Base-by-base conservation (phyloP, 768 basidiomycete species). In the Suillus luteus region DNA sequence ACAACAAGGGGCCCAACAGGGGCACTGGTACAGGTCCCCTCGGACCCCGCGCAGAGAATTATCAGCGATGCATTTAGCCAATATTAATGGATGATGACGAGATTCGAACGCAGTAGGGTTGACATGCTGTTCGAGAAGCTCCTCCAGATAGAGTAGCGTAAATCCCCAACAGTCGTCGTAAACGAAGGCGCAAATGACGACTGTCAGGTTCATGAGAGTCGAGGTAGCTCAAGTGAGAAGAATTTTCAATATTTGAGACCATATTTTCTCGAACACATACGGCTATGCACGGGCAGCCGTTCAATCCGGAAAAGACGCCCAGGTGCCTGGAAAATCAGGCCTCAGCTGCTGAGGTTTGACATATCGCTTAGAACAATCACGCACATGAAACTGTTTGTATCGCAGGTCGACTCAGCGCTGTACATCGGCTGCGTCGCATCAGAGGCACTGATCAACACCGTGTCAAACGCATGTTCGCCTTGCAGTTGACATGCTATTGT, bases 31-130 rank as follows among this genome's bases (percentile, higher is more conserved):
- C 63, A 61, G 58, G 70, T 67, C 60, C 60, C 75, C 73, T 74
- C 73, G 75, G 73, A 73, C 52, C 27, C 75, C 73, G 73, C 73
- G 73, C 73, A 66, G n/a, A 62, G 64, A 65, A 66, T 59, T 22
- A 46, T 60, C 37, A 43, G 59, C 59, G 60, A 19, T 61, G 27
- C 49, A 12, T 38, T 58, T 35, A 46, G 49, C 43, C 57, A 38
- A 52, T 31, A 52, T 52, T 27, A 52, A 41, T 55, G 65, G 54
- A 24, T 57, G 24, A 62, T 35, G 60, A 60, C 41, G 40, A 68
- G 65, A 67, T 67, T 60, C 66, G 63, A 67, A 44, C 19, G 27
- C 37, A 5, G 33, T 35, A 61, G 49, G 43, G 57, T 65, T 74
- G 71, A 72, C 65, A 69, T 74, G 59, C 37, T 61, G 61, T 60